Conservation (phyloP, 768 basidiomycete species). For the Leccinum sublutescens region DNA sequence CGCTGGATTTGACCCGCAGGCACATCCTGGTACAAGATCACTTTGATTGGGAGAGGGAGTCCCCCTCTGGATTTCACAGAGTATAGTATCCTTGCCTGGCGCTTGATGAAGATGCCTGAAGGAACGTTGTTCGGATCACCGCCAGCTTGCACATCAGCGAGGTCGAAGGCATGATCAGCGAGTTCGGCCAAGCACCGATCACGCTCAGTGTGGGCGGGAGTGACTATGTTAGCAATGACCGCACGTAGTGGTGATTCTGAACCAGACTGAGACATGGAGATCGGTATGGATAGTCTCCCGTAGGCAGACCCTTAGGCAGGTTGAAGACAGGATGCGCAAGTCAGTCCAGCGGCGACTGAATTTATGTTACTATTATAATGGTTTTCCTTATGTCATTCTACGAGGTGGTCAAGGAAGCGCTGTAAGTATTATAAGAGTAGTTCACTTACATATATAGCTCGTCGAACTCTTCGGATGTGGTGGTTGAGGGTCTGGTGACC, state of each 20-base stretch:
- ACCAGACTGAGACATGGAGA: conserved; percentile 13
- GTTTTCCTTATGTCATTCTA: too few species aligned
- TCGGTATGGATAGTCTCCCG: too few species aligned
- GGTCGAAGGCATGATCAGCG: conserved; percentile 19
- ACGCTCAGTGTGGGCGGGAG: neutral
- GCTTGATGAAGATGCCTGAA: conserved; percentile 4
- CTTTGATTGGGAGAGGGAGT: conserved; percentile 11
- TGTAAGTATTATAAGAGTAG: too few species aligned
- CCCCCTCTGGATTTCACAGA: conserved; percentile 2
- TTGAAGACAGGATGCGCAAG: too few species aligned
- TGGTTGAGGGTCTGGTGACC: neutral
- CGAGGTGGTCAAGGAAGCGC: too few species aligned
- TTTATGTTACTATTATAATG: too few species aligned
- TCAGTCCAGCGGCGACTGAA: too few species aligned
- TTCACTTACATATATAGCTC: too few species aligned
- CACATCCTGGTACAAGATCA: conserved; percentile 12
- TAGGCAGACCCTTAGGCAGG: too few species aligned
- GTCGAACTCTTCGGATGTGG: too few species aligned
- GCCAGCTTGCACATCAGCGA: conserved; percentile 5
- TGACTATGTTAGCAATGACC: conserved; percentile 16
- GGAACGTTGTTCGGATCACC: neutral
- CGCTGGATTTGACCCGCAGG: conserved; percentile 7
- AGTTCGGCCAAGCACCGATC: conserved; percentile 18
- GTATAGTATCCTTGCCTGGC: conserved; percentile 18
- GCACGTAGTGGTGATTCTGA: conserved; percentile 5